Evolutionary conservation across 139 green algal genomes (phyloP).

Genomic region (Micractinium conductrix): DNA sequence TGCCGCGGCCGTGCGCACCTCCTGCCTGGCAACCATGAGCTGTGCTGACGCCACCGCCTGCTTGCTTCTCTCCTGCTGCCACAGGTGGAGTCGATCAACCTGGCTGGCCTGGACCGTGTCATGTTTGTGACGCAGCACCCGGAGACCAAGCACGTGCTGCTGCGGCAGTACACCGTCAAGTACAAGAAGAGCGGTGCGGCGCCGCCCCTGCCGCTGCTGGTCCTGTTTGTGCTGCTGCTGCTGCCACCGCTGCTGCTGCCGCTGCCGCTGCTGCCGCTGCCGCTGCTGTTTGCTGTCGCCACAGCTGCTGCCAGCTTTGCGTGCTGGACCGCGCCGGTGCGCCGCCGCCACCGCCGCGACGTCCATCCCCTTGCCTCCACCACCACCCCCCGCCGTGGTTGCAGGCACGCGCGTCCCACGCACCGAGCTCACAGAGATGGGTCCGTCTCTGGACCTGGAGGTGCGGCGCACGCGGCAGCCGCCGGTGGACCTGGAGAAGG

Average conservation of each 20-base stretch:
- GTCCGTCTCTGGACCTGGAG: constrained; percentile 77
- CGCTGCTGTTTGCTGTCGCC: background rate
- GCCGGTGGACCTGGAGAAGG: constrained; percentile 78
- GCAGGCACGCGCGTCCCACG: constrained; percentile 66
- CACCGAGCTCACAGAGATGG: constrained; percentile 86
- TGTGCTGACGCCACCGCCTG: too few species aligned
- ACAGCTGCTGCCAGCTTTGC: background rate
- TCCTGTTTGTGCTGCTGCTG: too few species aligned
- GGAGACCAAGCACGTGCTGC: constrained; percentile 53
- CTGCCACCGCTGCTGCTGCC: background rate
- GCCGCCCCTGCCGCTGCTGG: background rate
- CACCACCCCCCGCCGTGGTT: background rate
- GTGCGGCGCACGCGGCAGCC: constrained; percentile 71
- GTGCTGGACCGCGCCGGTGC: too few species aligned
- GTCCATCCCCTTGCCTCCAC: background rate
- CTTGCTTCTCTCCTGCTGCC: too few species aligned
- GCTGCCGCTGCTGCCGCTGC: background rate
- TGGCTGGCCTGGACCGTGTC: constrained; percentile 84
- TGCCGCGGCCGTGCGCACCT: too few species aligned
- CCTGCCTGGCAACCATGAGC: too few species aligned
- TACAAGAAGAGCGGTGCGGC: constrained; percentile 79
- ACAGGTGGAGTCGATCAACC: constrained; percentile 76
- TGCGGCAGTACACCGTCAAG: constrained; percentile 81
- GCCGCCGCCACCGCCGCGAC: too few species aligned
- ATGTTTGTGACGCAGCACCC: constrained; percentile 59